These are phyloP conservation scores for Aspergillus quadricinctus DNA, from an alignment of 2,329 filamentous ascomycete species.

Conservation along the genomic window DNA sequence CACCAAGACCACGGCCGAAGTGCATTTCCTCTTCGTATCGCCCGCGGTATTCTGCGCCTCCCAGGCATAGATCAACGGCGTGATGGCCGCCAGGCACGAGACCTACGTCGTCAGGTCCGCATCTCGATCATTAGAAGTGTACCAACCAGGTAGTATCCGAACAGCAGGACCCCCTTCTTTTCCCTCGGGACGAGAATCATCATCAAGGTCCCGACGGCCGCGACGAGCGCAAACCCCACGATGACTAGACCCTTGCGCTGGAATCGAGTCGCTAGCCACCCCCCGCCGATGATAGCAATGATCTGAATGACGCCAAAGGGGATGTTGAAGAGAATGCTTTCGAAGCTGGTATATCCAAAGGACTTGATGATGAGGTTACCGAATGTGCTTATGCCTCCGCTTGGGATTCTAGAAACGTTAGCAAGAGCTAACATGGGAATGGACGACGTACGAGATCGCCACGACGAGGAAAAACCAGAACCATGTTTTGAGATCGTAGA, in stretches of 20 bases:
- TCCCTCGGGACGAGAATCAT: conserved; percentile 47
- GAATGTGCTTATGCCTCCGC: too few relatives aligned
- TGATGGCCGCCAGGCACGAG: conserved; percentile 31
- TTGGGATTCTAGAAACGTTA: too few relatives aligned
- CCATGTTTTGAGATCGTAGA: too few relatives aligned
- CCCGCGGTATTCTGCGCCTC: conserved; percentile 34
- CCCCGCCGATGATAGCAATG: conserved; percentile 28
- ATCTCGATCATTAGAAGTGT: fast-evolving
- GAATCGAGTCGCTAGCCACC: conserved; percentile 41
- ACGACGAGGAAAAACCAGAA: too few relatives aligned
- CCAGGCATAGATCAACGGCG: conserved; percentile 34
- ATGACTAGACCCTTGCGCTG: conserved; percentile 45
- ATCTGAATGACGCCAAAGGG: conserved; percentile 27
- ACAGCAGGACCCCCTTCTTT: conserved; percentile 47
- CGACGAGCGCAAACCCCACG: conserved; percentile 34
- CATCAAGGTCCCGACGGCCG: conserved; percentile 43
- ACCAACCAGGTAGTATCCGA: conserved; percentile 49
- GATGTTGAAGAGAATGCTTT: too few relatives aligned
- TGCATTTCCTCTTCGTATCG: conserved; percentile 36
- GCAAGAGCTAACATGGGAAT: too few relatives aligned
- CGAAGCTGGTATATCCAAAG: too few relatives aligned
- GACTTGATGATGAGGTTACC: too few relatives aligned
- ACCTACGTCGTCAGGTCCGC: conserved; percentile 6
- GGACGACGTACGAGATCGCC: too few relatives aligned
- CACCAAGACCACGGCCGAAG: conserved; percentile 27